Base-by-base conservation (phyloP, 2,329 filamentous ascomycete species). In the Beauveria bassiana region DNA sequence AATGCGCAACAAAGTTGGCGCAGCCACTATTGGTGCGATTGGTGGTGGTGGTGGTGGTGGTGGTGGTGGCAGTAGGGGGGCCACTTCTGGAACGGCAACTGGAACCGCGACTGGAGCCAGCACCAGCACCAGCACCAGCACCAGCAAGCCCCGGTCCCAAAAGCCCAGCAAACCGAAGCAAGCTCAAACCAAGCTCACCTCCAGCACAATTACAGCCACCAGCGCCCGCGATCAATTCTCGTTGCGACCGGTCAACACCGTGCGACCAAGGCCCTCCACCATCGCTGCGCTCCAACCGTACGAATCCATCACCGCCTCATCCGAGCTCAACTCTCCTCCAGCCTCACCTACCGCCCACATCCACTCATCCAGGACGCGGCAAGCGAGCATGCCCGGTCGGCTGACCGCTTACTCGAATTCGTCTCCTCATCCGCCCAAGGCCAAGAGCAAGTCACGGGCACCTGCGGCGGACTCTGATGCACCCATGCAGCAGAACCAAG, bases 311-410 rank as follows among this genome's bases (percentile, higher is more conserved):
- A n/a, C 40, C 16, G 12, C 59, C 31, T 40, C 72, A 68, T 69
- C 72, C 66, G 69, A 69, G 67, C 70, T 73, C 69, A 71, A 68
- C 69, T 75, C 72, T 67, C 70, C 69, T 63, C 66, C 62, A 61
- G 66, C 65, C 64, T 66, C 66, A 61, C 67, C 64, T 62, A 61
- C 57, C 34, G 43, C 60, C 46, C 49, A 47, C 56, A 38, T 42
- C 43, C 57, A 59, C 53, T 59, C 60, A 42, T 47, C 63, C 49
- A 38, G 22, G 40, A 26, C 42, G 43, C 65, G 63, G 65, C 70
- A 72, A 66, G 69, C 68, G 70, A 73, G 69, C 67, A 77, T 77
- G 75, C 75, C 75, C 63, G 75, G 75, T 65, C 70, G 73, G 65
- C 66, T 77, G 66, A 65, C 71, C 62, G 66, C 70, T 61, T 42